Evolutionary conservation across 805 yeast species (phyloP), one percentile per base, ranked within the genome.

Genomic region (Clavispora fructus): DNA sequence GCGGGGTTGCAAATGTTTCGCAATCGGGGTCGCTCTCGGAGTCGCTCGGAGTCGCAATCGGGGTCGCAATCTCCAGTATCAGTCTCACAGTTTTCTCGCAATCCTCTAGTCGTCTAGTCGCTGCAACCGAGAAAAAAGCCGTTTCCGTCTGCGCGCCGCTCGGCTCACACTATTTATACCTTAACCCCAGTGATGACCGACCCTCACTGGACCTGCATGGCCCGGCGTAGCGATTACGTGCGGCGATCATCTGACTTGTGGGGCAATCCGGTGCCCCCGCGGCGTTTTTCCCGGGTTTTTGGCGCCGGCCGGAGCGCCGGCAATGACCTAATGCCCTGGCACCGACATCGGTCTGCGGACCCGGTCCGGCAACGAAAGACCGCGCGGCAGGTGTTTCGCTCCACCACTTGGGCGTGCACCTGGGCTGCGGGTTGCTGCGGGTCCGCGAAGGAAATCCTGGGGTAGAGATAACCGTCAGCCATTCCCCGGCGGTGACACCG

Each of bases 161-260:
- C 25, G 6, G 25, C 25, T 14, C 37, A 33, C 37, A 17, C 37
- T 33, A 33, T 33, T 33, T 33, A 33, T 33, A 33, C 37, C 19
- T 5, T 9, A 33, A 17, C 2, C 25, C 35, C 23, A 33, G 37
- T 33, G 37, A 33, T 33, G 37, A 33, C 37, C 37, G 25, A 16
- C 39, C 19, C 31, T 16, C 7, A 26, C 30, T n/a, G 31, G 6
- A 13, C 30, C 40, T 35, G 39, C 28, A 27, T 26, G 40, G 27
- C 29, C 29, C 16, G 26, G 31, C 11, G 16, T 3, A 7, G 39
- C 40, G 31, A 14, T 27, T 38, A 31, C 40, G 30, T 31, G 40
- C 30, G 29, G 31, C 29, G 41, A 39, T 39, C 41, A 28, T 27
- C 26, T 39, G 41, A 39, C 41, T 29, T 39, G 35, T 29, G 35